Conservation (phyloP, 2,329 filamentous ascomycete genomes). For the Nectriaceae sp. region DNA sequence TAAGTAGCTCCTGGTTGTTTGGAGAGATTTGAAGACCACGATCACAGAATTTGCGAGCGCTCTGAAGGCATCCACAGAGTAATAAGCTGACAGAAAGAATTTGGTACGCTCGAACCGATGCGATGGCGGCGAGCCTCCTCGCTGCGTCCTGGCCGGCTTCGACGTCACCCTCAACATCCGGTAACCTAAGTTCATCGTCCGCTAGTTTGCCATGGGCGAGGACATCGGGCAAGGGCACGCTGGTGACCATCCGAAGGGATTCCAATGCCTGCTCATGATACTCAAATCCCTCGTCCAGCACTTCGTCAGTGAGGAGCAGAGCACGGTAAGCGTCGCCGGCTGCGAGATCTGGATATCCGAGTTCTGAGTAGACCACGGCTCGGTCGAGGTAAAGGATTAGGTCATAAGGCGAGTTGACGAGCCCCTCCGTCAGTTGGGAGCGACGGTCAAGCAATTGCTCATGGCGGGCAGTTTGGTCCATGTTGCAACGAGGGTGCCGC, state of each 20-base stretch:
- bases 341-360: constrained; percentile 88
- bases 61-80: constrained; percentile 68
- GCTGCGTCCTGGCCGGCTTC: constrained; percentile 36
- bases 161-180: constrained; percentile 34
- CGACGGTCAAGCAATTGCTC: constrained; percentile 55
- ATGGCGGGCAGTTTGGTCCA: constrained; percentile 40
- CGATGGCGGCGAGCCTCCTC: constrained; percentile 46
- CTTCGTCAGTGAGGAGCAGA: constrained; percentile 82
- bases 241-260: constrained; percentile 42
- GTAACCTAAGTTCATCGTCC: constrained; percentile 35
- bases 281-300: constrained; percentile 76
- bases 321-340: constrained; percentile 89
- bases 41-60: constrained; percentile 65
- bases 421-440: constrained; percentile 55
- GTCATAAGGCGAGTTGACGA: constrained; percentile 59
- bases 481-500: constrained; percentile 10
- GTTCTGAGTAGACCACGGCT: constrained; percentile 67
- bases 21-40: constrained; percentile 60
- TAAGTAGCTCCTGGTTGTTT: constrained; percentile 55
- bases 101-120: constrained; percentile 60
- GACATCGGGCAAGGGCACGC: constrained; percentile 44
- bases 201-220: constrained; percentile 47
- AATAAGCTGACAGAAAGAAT: constrained; percentile 59
- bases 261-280: constrained; percentile 71
- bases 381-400: constrained; percentile 68